Evolutionary conservation across 345 rosid genomes (phyloP).

Genomic region (Citrus australasica): DNA sequence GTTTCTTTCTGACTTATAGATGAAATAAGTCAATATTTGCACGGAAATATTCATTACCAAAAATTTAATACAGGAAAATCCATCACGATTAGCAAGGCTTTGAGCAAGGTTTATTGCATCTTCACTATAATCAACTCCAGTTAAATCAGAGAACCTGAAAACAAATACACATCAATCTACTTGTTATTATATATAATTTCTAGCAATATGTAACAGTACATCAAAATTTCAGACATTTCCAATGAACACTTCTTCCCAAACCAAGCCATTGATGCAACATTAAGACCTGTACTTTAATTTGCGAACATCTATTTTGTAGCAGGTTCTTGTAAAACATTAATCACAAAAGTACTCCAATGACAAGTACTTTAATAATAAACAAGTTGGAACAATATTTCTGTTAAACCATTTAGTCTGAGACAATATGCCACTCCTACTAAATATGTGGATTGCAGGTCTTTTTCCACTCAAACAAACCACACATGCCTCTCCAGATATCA

Average conservation of each 20-base stretch:
- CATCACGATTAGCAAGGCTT: conserved; percentile 81
- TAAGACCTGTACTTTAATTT: neutral
- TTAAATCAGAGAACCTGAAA: conserved; percentile 85
- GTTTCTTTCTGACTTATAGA: neutral
- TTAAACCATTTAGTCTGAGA: neutral
- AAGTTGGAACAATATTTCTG: neutral
- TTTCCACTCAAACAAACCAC: neutral
- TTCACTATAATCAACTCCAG: conserved; percentile 90
- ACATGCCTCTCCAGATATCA: neutral
- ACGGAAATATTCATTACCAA: conserved; percentile 44
- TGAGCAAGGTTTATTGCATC: conserved; percentile 84
- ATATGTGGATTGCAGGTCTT: neutral
- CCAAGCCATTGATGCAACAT: neutral
- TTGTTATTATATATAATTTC: neutral
- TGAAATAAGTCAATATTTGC: neutral
- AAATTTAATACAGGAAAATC: conserved; percentile 63
- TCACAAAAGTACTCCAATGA: neutral
- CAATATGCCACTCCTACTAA: neutral
- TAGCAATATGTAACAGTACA: neutral
- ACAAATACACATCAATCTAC: conserved; percentile 4
- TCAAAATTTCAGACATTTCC: neutral
- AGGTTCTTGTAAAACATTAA: neutral
- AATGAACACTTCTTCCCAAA: neutral
- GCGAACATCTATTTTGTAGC: neutral
- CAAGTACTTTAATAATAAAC: neutral